Base-by-base conservation (phyloP, 345 rosid genomes). In the Gossypium rotundifolium region DNA sequence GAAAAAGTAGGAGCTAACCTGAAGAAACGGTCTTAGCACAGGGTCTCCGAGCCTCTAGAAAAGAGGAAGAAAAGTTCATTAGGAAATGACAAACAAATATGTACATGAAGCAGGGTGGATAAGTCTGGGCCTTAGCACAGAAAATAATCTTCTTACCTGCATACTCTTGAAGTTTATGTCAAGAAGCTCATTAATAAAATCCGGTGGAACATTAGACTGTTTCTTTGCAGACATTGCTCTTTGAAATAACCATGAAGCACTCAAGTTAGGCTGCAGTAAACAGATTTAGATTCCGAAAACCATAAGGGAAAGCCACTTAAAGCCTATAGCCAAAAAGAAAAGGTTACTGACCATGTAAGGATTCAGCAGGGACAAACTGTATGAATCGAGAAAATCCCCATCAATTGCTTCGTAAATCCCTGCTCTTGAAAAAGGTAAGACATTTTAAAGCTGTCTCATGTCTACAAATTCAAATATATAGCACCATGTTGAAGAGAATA, bases 181-280 rank as follows among this genome's bases (percentile, higher is more conserved):
- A 78, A 94, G 98, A 82, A 94, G 97, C 82, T 94, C 98, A 63
- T 89, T 94, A 59, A 87, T 86, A 75, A 94, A 89, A 79, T 86
- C 88, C 29, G 90, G 84, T 40, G 90, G 81, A 78, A 90, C 90
- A 79, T 83, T 76, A 3, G 89, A 73, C 63, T 85, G 80, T 71
- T 88, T 87, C 82, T 88, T 87, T 2, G 93, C 95, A 53, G 98
- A 92, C 98, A 92, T 94, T 64, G 97, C 98, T 73, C 88, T 87
- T 80, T 94, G 98, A 83, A 94, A 94, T 52, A 94, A 84, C 97
- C 97, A 94, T 54, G 97, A 91, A 66, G 97, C 82, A 40, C 97
- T 94, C 82, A 94, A 88, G 83, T 92, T 94, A 7, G 72, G 72
- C 72, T 69, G 72, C 23, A 27, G 45, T 4, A 79, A 42, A 74